Evolutionary conservation across 2,329 filamentous ascomycete species (phyloP).

Genomic region (Botrytis hyacinthi): DNA sequence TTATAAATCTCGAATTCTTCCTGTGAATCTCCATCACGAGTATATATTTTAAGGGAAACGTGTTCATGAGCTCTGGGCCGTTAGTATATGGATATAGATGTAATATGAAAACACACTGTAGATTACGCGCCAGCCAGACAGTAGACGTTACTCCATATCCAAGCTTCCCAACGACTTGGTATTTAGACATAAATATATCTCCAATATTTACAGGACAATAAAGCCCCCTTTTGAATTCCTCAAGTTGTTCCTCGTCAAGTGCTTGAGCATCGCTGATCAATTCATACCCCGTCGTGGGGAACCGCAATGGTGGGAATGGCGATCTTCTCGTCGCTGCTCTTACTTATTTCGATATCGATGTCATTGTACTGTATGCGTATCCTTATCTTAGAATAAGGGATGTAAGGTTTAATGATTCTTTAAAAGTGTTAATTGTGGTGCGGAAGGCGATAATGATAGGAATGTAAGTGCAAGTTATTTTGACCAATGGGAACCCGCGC

Average conservation of each 20-base stretch:
- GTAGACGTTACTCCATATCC: slow-evolving; percentile 28
- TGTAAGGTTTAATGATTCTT: neutral
- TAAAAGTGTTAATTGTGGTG: too few relatives aligned
- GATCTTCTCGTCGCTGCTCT: neutral
- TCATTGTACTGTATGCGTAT: neutral
- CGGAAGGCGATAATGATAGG: neutral
- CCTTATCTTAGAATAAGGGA: neutral
- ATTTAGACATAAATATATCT: slow-evolving; percentile 26
- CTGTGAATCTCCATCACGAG: neutral
- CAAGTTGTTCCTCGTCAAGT: slow-evolving; percentile 25
- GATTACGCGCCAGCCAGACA: slow-evolving; percentile 26
- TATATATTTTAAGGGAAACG: slow-evolving; percentile 24
- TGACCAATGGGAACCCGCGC: neutral
- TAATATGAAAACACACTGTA: slow-evolving; percentile 21
- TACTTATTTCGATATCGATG: neutral
- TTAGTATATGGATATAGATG: neutral
- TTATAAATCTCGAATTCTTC: slow-evolving; percentile 45
- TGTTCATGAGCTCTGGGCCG: slow-evolving; percentile 12
- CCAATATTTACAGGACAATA: slow-evolving; percentile 29
- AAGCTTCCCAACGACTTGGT: slow-evolving; percentile 30
- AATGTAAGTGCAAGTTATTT: neutral
- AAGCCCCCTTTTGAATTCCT: slow-evolving; percentile 17
- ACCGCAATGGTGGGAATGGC: neutral
- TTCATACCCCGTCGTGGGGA: neutral
- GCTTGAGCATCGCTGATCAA: neutral